Evolutionary conservation across 345 rosid genomes (phyloP).

Genomic region (Fremontodendron californicum): DNA sequence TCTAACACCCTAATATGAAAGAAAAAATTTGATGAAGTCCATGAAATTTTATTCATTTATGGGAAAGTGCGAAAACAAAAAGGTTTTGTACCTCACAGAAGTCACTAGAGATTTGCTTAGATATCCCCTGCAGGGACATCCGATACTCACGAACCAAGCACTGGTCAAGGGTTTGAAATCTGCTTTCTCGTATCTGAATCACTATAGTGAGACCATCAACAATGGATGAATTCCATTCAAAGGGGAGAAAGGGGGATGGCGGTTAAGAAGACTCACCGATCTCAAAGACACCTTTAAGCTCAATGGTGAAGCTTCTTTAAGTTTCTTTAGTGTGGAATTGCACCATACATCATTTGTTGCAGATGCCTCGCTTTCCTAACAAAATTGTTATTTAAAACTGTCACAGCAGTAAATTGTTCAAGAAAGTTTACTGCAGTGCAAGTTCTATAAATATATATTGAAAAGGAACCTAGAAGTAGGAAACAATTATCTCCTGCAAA

Average conservation of each 20-base stretch:
- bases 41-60: neutral
- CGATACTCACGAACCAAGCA: slow-evolving; percentile 78
- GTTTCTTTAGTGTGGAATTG: slow-evolving; percentile 31
- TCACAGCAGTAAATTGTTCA: neutral
- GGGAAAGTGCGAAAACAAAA: neutral
- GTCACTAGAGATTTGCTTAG: slow-evolving; percentile 49
- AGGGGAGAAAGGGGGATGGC: neutral
- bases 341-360: slow-evolving; percentile 10
- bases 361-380: slow-evolving; percentile 1
- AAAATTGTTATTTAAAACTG: neutral
- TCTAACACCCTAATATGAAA: slow-evolving; percentile 59
- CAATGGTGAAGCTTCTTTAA: slow-evolving; percentile 75
- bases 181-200: slow-evolving; percentile 73
- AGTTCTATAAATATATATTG: neutral
- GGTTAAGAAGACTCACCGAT: slow-evolving; percentile 59
- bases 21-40: neutral
- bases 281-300: slow-evolving; percentile 86
- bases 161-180: slow-evolving; percentile 74
- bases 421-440: neutral
- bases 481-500: neutral
- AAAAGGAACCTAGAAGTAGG: neutral
- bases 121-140: slow-evolving; percentile 71
- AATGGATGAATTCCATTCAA: neutral
- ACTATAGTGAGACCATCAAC: slow-evolving; percentile 6
- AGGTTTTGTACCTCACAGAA: slow-evolving; percentile 64